These are phyloP conservation scores for Hordeum vulgare DNA, from an alignment of 176 grass and related monocot genomes.

Conservation along the genomic window MorexV3_pseudomolecules_assembly NC_058518.1:234669885-234670384, in stretches of 20 bases:
- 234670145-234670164: slow-evolving; percentile 56
- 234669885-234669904: slow-evolving; percentile 11
- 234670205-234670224: slow-evolving; percentile 80
- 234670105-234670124: slow-evolving; percentile 21
- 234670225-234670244: slow-evolving; percentile 28
- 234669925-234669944: slow-evolving; percentile 97
- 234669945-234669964: slow-evolving; percentile 99
- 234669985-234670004: slow-evolving; percentile 99
- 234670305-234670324: slow-evolving; percentile 13
- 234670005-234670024: slow-evolving; percentile 70
- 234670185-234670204: slow-evolving; percentile 95
- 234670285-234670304: slow-evolving; percentile 9
- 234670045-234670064: slow-evolving; percentile 88
- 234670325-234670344: slow-evolving; percentile 13
- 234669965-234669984: slow-evolving; percentile 81
- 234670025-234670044: slow-evolving; percentile 85
- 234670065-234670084: slow-evolving; percentile 47
- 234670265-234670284: slow-evolving; percentile 16
- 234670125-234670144: slow-evolving; percentile 17
- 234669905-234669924: slow-evolving; percentile 11
- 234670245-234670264: slow-evolving; percentile 11
- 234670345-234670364: neutral
- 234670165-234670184: slow-evolving; percentile 92
- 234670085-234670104: slow-evolving; percentile 12
- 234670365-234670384: neutral